Evolutionary conservation across 768 basidiomycete species (phyloP), one percentile per base, ranked within the genome.

Genomic region (Melanogaster broomeanus): DNA sequence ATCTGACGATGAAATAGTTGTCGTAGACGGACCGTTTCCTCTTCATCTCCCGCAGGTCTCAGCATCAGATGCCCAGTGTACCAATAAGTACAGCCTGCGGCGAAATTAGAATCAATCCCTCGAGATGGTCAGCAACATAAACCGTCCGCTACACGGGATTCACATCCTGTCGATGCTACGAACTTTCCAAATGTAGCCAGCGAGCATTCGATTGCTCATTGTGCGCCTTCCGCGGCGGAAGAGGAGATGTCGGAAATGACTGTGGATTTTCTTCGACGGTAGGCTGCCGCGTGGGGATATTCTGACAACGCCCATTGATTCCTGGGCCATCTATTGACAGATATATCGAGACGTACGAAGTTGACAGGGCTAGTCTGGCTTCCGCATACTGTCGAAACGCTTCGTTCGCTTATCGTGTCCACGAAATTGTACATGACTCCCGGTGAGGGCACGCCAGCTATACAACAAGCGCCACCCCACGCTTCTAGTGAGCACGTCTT

Each of bases 281-380:
- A 56, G 41, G 67, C 43, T 42, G 35, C 27, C 46, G 30, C 37
- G 16, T 41, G 25, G 13, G 24, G 18, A 46, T 51, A 30, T 7
- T 21, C 38, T n/a, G n/a, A 21, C 19, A 13, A 25, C 35, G 12
- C 21, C 41, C 47, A 9, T 42, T 55, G 47, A 63, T 39, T 28
- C 8, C 35, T 44, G 11, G 35, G 41, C 25, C 46, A 12, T 16
- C 19, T 49, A 35, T 45, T 42, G 38, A 37, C 43, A 71, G 68
- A 48, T 69, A 68, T 21, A 24, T 69, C 22, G 65, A 68, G 51
- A 68, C 54, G 4, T 69, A 69, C 45, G 68, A 69, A 46, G 31
- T 40, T 16, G 68, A 72, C 42, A 67, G 68, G 31, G 60, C 62
- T 39, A 63, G 59, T 46, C 68, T 69, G 44, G 68, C 68, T 28